Evolutionary conservation across 2,329 filamentous ascomycete genomes (phyloP).

Genomic region (Fusarium sp.): DNA sequence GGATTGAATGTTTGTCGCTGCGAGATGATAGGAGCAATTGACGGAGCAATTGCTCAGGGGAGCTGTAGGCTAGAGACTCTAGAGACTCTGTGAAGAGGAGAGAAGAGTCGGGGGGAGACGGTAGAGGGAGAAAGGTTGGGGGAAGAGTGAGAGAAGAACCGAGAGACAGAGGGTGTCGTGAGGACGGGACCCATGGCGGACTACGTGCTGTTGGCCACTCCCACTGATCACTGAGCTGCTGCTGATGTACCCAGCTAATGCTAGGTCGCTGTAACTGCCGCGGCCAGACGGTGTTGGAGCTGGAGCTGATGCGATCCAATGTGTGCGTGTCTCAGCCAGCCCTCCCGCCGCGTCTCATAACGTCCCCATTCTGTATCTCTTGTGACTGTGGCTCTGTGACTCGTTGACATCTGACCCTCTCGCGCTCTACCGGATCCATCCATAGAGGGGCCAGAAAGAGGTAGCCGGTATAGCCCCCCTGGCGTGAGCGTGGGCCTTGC

Average conservation of each 20-base stretch:
- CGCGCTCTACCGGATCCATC: conserved; percentile 18
- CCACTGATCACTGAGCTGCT: not conserved
- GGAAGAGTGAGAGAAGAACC: conserved; percentile 12
- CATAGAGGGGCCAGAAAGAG: conserved; percentile 9
- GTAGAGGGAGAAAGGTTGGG: conserved; percentile 18
- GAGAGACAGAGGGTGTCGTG: conserved; percentile 26
- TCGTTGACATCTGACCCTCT: conserved; percentile 39
- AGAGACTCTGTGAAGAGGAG: conserved; percentile 21
- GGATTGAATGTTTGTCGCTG: not conserved
- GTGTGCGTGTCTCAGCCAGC: conserved; percentile 31
- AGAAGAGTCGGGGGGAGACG: conserved; percentile 12
- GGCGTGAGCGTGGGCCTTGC: conserved; percentile 23
- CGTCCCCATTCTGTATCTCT: conserved; percentile 30
- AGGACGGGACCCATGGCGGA: conserved; percentile 18
- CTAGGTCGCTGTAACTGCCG: conserved; percentile 7
- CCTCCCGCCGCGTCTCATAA: conserved; percentile 27
- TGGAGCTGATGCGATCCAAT: conserved; percentile 11
- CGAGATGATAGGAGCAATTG: conserved; percentile 23
- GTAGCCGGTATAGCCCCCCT: conserved; percentile 18
- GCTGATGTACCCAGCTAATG: conserved; percentile 11
- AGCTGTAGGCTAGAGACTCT: conserved; percentile 22
- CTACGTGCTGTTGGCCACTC: conserved; percentile 8
- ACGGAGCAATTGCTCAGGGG: conserved; percentile 26
- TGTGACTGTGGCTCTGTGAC: conserved; percentile 41
- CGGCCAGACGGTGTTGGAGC: conserved; percentile 13